Percentiles rank a stretch among this genome's conserved stretches.
Evolutionary conservation across 2,329 filamentous ascomycete species (phyloP).

Genomic region (Talaromyces sp.): DNA sequence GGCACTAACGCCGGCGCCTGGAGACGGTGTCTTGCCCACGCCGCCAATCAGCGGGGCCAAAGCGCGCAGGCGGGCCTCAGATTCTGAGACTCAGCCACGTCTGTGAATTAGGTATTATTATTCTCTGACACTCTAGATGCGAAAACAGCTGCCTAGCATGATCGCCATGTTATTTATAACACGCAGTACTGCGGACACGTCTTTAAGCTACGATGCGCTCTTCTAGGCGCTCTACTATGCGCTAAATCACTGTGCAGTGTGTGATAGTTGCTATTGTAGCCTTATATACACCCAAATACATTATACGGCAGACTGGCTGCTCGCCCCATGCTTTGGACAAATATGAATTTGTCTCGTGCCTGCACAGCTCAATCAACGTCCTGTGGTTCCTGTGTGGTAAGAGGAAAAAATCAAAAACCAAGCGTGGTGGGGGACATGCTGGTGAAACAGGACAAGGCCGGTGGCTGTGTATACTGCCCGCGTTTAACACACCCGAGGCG

Average conservation of each 20-base stretch:
- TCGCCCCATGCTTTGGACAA: background rate
- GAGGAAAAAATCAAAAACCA: background rate
- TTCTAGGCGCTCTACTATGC: background rate
- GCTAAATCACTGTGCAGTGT: background rate
- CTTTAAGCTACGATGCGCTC: background rate
- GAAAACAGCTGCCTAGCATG: background rate
- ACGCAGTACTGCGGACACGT: too few species aligned
- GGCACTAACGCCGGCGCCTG: background rate
- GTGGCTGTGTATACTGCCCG: background rate
- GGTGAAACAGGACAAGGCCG: constrained; percentile 4
- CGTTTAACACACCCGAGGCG: background rate
- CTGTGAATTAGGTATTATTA: background rate
- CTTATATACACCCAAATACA: background rate
- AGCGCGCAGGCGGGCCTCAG: background rate
- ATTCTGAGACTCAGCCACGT: too few species aligned
- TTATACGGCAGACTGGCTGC: background rate
- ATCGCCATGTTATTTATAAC: background rate
- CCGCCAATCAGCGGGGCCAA: background rate
- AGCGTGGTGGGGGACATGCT: background rate
- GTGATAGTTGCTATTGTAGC: background rate
- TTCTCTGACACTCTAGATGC: background rate
- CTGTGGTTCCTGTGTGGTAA: background rate
- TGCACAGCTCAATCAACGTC: background rate
- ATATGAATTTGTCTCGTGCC: background rate
- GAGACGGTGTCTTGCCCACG: background rate